These are phyloP conservation scores for Lecanosticta acicola DNA, from an alignment of 2,329 filamentous ascomycete genomes.

Conservation along the genomic window DNA sequence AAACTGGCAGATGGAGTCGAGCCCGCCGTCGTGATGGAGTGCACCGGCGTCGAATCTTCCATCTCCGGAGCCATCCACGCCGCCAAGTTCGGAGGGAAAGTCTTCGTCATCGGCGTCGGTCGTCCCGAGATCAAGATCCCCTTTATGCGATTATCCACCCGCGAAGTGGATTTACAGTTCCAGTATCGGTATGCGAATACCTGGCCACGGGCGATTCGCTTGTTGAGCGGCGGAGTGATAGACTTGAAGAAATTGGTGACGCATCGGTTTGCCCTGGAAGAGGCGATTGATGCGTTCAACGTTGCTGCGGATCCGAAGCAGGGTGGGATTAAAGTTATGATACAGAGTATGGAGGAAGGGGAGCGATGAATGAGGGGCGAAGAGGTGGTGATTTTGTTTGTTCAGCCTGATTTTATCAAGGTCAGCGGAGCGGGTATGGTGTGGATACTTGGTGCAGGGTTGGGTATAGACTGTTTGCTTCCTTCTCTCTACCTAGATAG, in stretches of 20 bases:
- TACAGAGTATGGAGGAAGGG: slow-evolving; percentile 58
- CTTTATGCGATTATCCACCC: slow-evolving; percentile 86
- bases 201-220: slow-evolving; percentile 86
- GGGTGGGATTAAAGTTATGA: slow-evolving; percentile 96
- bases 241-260: slow-evolving; percentile 79
- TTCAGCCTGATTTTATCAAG: not conserved
- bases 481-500: no score
- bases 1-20: slow-evolving; percentile 70
- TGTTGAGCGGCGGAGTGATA: slow-evolving; percentile 78
- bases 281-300: slow-evolving; percentile 84
- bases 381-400: no score
- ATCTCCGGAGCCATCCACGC: slow-evolving; percentile 82
- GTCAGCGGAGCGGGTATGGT: not conserved
- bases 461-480: no score
- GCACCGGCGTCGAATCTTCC: slow-evolving; percentile 88
- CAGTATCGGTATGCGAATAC: slow-evolving; percentile 96
- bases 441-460: not conserved
- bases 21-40: slow-evolving; percentile 79
- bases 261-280: slow-evolving; percentile 77
- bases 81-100: slow-evolving; percentile 90
- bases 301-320: slow-evolving; percentile 82
- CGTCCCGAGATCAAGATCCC: slow-evolving; percentile 93
- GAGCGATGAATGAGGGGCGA: slow-evolving; percentile 28
- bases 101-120: slow-evolving; percentile 93
- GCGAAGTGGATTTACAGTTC: slow-evolving; percentile 91